phyloP scores from a whole-genome alignment of 257 asterid species.

The Parsonsia alboflavescens region DNA sequence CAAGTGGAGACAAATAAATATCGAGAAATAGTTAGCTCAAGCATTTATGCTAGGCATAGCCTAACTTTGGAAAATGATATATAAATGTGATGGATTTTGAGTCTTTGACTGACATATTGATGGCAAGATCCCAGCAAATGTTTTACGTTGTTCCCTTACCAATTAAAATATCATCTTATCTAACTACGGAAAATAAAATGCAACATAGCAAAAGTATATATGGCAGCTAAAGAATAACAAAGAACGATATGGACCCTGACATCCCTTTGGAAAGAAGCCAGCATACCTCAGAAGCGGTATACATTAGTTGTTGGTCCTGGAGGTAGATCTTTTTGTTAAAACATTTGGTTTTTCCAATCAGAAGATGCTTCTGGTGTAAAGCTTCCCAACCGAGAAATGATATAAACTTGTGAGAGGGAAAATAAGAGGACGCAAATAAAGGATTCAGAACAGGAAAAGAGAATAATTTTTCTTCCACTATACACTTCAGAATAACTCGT shows the following conservation, averaged over 20 bases:
- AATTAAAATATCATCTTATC: neutral
- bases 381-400: neutral
- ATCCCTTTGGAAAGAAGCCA: slow-evolving; percentile 8
- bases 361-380: neutral
- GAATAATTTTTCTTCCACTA: neutral
- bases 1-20: neutral
- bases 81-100: neutral
- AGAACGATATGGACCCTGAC: neutral
- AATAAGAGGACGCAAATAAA: neutral
- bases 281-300: slow-evolving; percentile 31
- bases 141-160: neutral
- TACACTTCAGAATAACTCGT: neutral
- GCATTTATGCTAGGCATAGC: neutral
- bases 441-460: neutral
- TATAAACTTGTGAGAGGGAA: neutral
- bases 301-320: slow-evolving; percentile 13
- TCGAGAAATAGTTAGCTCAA: too few relatives aligned
- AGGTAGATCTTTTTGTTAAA: slow-evolving; percentile 14
- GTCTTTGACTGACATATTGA: neutral
- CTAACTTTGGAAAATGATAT: neutral
- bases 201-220: neutral
- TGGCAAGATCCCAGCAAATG: neutral
- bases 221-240: neutral
- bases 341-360: slow-evolving; percentile 20
- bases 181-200: neutral